Evolutionary conservation across 805 yeast genomes (phyloP).

Genomic region (Teunomyces stri): DNA sequence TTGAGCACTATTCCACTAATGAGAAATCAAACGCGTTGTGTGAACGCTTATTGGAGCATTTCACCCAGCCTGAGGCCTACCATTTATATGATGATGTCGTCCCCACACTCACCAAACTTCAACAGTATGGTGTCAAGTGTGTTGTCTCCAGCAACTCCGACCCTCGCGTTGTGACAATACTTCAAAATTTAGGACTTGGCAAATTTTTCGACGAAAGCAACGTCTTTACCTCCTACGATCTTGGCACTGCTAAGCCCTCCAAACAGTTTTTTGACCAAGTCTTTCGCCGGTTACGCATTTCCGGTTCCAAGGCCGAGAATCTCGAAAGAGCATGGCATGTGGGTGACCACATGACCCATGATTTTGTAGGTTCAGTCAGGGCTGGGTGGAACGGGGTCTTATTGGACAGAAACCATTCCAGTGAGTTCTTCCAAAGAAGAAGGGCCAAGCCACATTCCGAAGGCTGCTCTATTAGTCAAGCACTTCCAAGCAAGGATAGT

Average conservation of each 20-base stretch:
- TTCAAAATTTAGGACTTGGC: constrained; percentile 46
- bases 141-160: constrained; percentile 64
- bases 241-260: constrained; percentile 55
- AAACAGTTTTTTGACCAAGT: constrained; percentile 45
- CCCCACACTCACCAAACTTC: constrained; percentile 38
- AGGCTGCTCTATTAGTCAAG: constrained; percentile 9
- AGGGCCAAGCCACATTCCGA: constrained; percentile 3
- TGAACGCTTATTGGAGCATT: constrained; percentile 44
- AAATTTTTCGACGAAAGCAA: constrained; percentile 36
- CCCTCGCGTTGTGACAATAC: constrained; percentile 44
- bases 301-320: constrained; percentile 9
- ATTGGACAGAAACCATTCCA: constrained; percentile 41
- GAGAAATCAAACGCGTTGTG: constrained; percentile 37
- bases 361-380: constrained; percentile 47
- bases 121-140: constrained; percentile 30
- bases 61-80: constrained; percentile 53
- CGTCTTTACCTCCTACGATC: constrained; percentile 55
- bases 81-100: constrained; percentile 52
- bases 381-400: constrained; percentile 65
- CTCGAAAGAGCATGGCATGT: constrained; percentile 54
- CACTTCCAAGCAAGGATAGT: constrained; percentile 1
- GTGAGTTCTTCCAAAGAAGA: constrained; percentile 15
- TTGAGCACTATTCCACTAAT: constrained; percentile 21
- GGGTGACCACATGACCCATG: constrained; percentile 62
- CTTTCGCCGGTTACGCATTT: constrained; percentile 1